Conservation (phyloP, 352 stramenopile genomes). For the Pythium pyrilobum region DNA sequence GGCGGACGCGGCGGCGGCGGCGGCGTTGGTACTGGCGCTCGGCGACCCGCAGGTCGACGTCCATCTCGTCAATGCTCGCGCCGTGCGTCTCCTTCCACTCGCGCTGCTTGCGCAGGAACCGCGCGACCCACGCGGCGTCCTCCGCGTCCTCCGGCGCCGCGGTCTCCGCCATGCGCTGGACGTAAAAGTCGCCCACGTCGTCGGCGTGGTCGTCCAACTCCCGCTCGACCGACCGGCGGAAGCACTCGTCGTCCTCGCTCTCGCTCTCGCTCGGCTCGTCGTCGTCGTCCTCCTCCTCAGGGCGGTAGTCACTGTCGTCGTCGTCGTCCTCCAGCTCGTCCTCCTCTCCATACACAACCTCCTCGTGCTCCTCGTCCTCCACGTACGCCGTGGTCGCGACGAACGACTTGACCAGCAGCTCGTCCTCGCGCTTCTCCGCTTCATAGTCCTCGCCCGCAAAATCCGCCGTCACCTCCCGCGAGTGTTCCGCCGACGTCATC, state of each 20-base stretch:
- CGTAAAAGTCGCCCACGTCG: slow-evolving; percentile 23
- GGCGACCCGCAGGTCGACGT: slow-evolving; percentile 16
- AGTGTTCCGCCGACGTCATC: slow-evolving; percentile 4
- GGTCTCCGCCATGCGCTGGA: slow-evolving; percentile 23
- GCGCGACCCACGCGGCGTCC: slow-evolving; percentile 26
- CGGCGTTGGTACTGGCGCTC: not conserved
- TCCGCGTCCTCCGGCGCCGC: slow-evolving; percentile 15
- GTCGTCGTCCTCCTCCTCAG: not conserved
- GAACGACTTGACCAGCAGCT: not conserved
- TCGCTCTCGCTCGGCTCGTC: not conserved
- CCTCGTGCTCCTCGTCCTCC: no score
- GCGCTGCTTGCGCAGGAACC: slow-evolving; percentile 22
- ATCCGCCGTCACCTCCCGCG: slow-evolving; percentile 2
- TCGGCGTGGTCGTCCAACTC: slow-evolving; percentile 18
- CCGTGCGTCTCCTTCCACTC: slow-evolving; percentile 27
- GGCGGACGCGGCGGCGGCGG: no score
- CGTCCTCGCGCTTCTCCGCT: not conserved
- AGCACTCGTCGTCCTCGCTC: slow-evolving; percentile 8
- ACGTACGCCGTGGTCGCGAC: not conserved
- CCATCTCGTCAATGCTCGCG: slow-evolving; percentile 28
- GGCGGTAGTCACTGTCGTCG: slow-evolving; percentile 19
- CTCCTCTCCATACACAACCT: no score
- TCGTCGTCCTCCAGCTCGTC: not conserved
- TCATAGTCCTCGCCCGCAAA: not conserved
- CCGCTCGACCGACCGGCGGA: slow-evolving; percentile 11